These are phyloP conservation scores for Diaporthe sp. DNA, from an alignment of 2,329 filamentous ascomycete species.

Conservation along the genomic window DNA sequence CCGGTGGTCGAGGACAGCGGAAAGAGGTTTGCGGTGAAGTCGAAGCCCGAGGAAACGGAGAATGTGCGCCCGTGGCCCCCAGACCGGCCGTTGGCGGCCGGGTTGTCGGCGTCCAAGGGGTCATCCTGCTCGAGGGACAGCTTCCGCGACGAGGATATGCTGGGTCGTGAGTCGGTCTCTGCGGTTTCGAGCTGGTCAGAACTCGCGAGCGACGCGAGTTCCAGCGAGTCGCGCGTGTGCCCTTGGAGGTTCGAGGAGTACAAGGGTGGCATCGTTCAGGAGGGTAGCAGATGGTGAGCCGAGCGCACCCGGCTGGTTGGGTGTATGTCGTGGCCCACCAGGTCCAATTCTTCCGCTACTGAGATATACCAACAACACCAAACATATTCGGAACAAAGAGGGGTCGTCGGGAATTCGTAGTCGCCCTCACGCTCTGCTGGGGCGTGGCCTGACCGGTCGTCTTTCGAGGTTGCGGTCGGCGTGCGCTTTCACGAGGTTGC, in stretches of 20 bases:
- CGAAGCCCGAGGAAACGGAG: slow-evolving; percentile 92
- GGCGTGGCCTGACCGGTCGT: neutral
- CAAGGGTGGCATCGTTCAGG: slow-evolving; percentile 49
- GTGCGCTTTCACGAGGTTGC: neutral
- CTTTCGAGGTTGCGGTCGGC: neutral
- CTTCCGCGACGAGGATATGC: slow-evolving; percentile 90
- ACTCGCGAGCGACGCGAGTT: slow-evolving; percentile 93
- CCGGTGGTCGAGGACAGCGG: slow-evolving; percentile 85
- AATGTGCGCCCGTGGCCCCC: slow-evolving; percentile 72
- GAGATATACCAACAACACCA: neutral
- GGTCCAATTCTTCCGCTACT: slow-evolving; percentile 28
- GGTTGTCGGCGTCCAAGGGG: slow-evolving; percentile 74
- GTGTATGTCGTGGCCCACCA: slow-evolving; percentile 12
- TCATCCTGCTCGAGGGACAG: slow-evolving; percentile 91
- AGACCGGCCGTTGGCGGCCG: slow-evolving; percentile 56
- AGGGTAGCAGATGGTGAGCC: slow-evolving; percentile 22
- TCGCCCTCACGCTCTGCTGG: neutral
- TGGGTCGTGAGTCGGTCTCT: slow-evolving; percentile 82
- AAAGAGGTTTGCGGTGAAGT: slow-evolving; percentile 93
- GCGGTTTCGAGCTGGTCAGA: slow-evolving; percentile 74
- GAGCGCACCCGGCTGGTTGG: slow-evolving; percentile 16
- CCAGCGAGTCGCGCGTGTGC: slow-evolving; percentile 86
- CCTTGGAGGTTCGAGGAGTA: slow-evolving; percentile 57
- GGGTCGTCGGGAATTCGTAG: neutral
- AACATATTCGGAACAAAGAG: slow-evolving; percentile 31